Conservation (phyloP, 176 grass and related monocot species). For the Cenchrus americanus region DNA sequence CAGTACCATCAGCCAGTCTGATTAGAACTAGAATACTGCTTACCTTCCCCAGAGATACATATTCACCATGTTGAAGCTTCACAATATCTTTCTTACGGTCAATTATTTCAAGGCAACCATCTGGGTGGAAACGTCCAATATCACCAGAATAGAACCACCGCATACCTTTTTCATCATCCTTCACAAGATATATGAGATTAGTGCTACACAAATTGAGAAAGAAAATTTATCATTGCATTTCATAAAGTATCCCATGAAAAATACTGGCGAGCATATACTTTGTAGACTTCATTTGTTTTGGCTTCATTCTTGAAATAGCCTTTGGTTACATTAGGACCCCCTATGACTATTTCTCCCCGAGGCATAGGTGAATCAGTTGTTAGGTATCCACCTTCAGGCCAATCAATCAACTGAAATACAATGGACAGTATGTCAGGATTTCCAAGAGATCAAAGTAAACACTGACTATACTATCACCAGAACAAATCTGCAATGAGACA, state of each 20-base stretch:
- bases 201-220: slow-evolving; percentile 13
- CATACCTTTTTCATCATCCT: slow-evolving; percentile 84
- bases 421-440: slow-evolving; percentile 37
- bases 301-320: slow-evolving; percentile 94
- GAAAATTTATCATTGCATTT: not conserved
- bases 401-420: slow-evolving; percentile 83
- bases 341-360: slow-evolving; percentile 92
- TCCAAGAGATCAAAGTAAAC: slow-evolving; percentile 2
- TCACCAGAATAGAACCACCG: slow-evolving; percentile 98
- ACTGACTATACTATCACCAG: not conserved
- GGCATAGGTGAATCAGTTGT: slow-evolving; percentile 84
- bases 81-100: slow-evolving; percentile 98
- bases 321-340: slow-evolving; percentile 88
- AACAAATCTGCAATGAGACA: not conserved
- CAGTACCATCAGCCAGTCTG: slow-evolving; percentile 12
- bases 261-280: slow-evolving; percentile 57
- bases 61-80: slow-evolving; percentile 98
- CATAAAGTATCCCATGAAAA: not conserved
- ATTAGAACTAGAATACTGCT: slow-evolving; percentile 33
- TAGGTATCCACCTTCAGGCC: slow-evolving; percentile 89
- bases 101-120: slow-evolving; percentile 96
- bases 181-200: slow-evolving; percentile 33
- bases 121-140: slow-evolving; percentile 83
- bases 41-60: slow-evolving; percentile 96
- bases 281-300: slow-evolving; percentile 96